Percentiles rank a stretch among this genome's conserved stretches.
Conservation (phyloP, 805 yeast species). For the Kluyveromyces wickerhamii region DNA sequence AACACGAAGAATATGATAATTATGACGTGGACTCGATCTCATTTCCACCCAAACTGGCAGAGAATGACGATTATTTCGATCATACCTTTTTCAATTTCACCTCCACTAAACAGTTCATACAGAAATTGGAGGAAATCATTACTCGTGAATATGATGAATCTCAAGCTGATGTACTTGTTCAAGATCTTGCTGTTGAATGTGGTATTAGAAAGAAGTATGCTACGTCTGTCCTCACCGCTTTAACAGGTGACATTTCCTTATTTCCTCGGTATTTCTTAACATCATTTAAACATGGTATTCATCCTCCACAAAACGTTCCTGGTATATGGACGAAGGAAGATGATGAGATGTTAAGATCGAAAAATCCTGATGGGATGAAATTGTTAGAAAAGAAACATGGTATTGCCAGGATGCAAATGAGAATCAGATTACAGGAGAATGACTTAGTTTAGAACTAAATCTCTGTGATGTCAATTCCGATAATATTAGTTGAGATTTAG, state of each 20-base stretch:
- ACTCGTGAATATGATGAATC: conserved; percentile 34
- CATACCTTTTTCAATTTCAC: conserved; percentile 24
- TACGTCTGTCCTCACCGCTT: conserved; percentile 34
- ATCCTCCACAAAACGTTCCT: conserved; percentile 37
- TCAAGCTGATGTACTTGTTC: conserved; percentile 37
- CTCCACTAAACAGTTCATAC: conserved; percentile 26
- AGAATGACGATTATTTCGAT: conserved; percentile 26
- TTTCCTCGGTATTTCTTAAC: conserved; percentile 36
- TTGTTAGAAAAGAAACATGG: conserved; percentile 34
- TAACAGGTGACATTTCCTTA: conserved; percentile 38
- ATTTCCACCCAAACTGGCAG: conserved; percentile 30
- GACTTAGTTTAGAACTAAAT: conserved; percentile 22
- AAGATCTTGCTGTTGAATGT: conserved; percentile 34
- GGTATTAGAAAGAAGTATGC: conserved; percentile 38
- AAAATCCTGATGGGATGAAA: conserved; percentile 30
- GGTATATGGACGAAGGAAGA: conserved; percentile 41
- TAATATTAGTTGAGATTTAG: no score
- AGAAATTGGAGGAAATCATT: conserved; percentile 33
- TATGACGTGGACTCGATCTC: conserved; percentile 24
- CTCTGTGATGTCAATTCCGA: no score
- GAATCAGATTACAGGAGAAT: conserved; percentile 34
- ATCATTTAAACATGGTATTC: conserved; percentile 34
- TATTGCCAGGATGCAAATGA: conserved; percentile 34
- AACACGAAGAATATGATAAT: conserved; percentile 23
- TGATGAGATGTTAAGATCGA: conserved; percentile 31